A percentile compares a stretch with the other conserved stretches of the same genome.
These are phyloP conservation scores for Sphaerulina musiva DNA, from an alignment of 2,329 filamentous ascomycete genomes.

Conservation along the genomic window DNA sequence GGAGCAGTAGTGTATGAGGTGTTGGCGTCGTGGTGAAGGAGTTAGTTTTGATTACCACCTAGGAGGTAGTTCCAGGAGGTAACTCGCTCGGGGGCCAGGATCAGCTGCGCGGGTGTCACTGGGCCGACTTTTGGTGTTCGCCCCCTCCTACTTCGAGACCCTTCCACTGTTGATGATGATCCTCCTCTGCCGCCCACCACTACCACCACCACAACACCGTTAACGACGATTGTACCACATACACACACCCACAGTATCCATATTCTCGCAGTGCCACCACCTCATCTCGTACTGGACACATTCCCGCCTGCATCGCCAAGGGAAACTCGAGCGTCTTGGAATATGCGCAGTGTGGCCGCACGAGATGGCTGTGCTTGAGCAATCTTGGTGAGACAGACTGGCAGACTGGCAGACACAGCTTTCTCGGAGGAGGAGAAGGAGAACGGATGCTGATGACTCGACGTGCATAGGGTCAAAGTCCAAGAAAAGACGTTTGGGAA, in stretches of 20 bases:
- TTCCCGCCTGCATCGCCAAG: not conserved
- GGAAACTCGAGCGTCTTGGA: not conserved
- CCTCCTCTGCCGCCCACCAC: too few relatives aligned
- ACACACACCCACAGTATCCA: not conserved
- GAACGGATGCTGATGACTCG: slow-evolving; percentile 5
- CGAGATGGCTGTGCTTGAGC: slow-evolving; percentile 45
- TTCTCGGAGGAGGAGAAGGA: not conserved
- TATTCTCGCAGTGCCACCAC: not conserved
- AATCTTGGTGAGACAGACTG: slow-evolving; percentile 31
- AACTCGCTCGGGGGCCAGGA: not conserved
- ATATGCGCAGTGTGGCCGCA: not conserved
- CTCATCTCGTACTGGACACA: not conserved
- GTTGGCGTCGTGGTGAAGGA: not conserved
- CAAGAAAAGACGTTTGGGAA: slow-evolving; percentile 99
- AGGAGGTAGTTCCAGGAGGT: too few relatives aligned
- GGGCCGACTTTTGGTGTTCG: not conserved
- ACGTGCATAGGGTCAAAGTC: slow-evolving; percentile 21
- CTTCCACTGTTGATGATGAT: too few relatives aligned
- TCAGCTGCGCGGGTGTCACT: not conserved
- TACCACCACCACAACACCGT: not conserved
- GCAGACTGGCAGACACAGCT: not conserved
- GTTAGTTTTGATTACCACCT: too few relatives aligned
- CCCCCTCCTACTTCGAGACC: too few relatives aligned
- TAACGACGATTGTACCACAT: not conserved
- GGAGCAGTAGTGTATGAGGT: not conserved